Base-by-base conservation (phyloP, 805 yeast species). In the Sugiyamaella mastotermitis region DNA sequence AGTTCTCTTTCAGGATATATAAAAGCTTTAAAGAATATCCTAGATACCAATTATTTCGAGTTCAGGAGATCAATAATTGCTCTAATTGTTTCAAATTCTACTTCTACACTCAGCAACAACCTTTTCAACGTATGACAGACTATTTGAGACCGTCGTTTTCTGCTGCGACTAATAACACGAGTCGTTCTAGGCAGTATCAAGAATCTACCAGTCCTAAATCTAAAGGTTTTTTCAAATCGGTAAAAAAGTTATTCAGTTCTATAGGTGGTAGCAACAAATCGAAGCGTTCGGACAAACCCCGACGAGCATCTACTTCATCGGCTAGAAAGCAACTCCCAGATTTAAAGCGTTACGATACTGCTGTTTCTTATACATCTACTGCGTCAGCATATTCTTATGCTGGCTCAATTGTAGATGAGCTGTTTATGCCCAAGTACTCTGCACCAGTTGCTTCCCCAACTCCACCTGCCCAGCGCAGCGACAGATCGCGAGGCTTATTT, bases 371-470 rank as follows among this genome's bases (percentile, higher is more conserved):
- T 23, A 14, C 20, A 17, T 38, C 41, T 11, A 32, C 37, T 13
- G 17, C 8, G 18, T 38, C 41, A 14, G 37, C 41, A 14, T 31
- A 22, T 5, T 38, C 41, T 17, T 38, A 32, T 17, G 30, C 41
- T 15, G 36, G 36, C 4, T 38, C 41, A 18, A 26, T 38, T 14
- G 41, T 38, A 4, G 41, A 38, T 23, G 33, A 38, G 33, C 37
- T 38, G 24, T 38, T 38, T 18, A 14, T 22, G 32, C 41, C 41
- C 11, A 18, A 35, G 10, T 36, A 26, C 19, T 19, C 17, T 24
- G 29, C 33, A 9, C 39, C 39, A 9, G 19, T 31, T 16, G 21
- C 34, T 21, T 24, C 33, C 25, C 28, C 21, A 21, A 16, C 33
- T 15, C 18, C 38, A 14, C 26, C 33, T 28, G 19, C 29, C 22